Evolutionary conservation across 208 protist species (phyloP).

Genomic region (Phytomonas francai): DNA sequence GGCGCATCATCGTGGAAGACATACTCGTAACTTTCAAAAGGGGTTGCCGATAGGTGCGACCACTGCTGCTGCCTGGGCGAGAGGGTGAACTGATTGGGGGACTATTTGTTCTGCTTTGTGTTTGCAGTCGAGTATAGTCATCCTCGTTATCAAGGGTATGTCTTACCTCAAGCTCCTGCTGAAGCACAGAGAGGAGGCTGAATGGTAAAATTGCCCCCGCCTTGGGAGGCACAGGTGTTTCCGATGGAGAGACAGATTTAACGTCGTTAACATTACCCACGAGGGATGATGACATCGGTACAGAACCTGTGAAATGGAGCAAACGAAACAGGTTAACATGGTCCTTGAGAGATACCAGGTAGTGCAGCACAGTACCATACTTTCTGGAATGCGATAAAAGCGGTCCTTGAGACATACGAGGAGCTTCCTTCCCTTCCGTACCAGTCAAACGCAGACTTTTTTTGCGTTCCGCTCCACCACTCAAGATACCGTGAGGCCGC

Average conservation of each 20-base stretch:
- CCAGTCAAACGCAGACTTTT: neutral
- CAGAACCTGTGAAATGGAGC: slow-evolving; percentile 27
- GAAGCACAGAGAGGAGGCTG: neutral
- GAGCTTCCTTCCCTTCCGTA: neutral
- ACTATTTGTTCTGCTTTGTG: neutral
- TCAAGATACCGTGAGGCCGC: neutral
- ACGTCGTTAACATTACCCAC: neutral
- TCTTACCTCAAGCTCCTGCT: neutral
- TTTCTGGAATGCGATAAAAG: neutral
- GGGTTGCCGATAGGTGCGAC: neutral
- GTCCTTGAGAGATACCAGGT: slow-evolving; percentile 55
- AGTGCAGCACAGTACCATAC: slow-evolving; percentile 59
- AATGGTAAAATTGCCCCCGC: neutral
- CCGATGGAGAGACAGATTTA: neutral
- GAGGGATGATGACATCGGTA: neutral
- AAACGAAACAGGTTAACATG: slow-evolving; percentile 46
- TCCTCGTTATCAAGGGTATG: neutral
- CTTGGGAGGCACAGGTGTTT: neutral
- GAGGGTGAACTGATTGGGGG: neutral
- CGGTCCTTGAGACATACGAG: neutral
- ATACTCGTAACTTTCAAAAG: neutral
- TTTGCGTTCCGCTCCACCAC: neutral
- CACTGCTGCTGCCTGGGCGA: neutral
- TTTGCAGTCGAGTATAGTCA: neutral
- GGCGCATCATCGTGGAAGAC: neutral